phyloP scores from a whole-genome alignment of 768 basidiomycete species.

The Tephrocybe sp. region DNA sequence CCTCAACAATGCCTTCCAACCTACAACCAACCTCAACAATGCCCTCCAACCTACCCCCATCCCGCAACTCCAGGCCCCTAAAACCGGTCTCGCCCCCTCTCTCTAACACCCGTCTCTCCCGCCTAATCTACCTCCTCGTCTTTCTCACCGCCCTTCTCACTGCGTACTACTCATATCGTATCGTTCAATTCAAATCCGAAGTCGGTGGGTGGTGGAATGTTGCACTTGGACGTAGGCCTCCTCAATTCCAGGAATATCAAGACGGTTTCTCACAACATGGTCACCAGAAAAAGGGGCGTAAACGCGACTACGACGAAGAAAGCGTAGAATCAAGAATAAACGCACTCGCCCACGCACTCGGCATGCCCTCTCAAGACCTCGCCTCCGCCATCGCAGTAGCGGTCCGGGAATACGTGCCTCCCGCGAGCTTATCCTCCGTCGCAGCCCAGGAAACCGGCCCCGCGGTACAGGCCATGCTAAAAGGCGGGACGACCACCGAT shows the following conservation, averaged over 20 bases:
- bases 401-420: conserved; percentile 58
- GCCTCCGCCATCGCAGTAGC: conserved; percentile 65
- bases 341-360: conserved; percentile 60
- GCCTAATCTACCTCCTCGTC: conserved; percentile 51
- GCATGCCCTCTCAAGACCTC: conserved; percentile 58
- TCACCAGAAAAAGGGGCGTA: conserved; percentile 7
- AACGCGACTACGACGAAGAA: conserved; percentile 7
- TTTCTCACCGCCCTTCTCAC: conserved; percentile 40
- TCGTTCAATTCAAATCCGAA: conserved; percentile 47
- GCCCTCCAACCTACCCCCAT: conserved; percentile 31
- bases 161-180: conserved; percentile 52
- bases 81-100: conserved; percentile 45
- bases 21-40: no score
- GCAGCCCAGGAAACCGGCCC: conserved; percentile 47
- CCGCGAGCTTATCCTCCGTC: conserved; percentile 58
- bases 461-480: conserved; percentile 40
- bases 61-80: conserved; percentile 21
- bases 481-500: conserved; percentile 12
- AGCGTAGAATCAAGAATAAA: conserved; percentile 58
- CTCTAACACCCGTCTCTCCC: conserved; percentile 39
- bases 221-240: conserved; percentile 38
- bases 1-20: no score
- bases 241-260: conserved; percentile 6
- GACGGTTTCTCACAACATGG: neutral
- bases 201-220: conserved; percentile 66